Evolutionary conservation across 2,329 filamentous ascomycete genomes (phyloP), one percentile per base, ranked within the genome.

Genomic region (Metarhizium sp.): DNA sequence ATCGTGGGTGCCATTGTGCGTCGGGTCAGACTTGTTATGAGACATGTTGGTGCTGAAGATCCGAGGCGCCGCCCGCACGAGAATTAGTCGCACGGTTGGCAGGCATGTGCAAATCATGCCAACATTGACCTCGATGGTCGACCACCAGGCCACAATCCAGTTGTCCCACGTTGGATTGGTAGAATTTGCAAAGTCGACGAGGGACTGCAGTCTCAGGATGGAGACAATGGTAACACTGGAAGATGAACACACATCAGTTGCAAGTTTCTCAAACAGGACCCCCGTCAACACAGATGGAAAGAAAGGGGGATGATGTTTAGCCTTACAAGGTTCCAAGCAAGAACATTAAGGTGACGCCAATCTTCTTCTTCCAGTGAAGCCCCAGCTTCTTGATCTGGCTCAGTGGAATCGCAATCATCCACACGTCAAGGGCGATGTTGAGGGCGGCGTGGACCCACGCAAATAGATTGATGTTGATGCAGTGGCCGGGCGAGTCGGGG

Each of bases 141-240:
- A 58, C 56, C 56, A 58, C 53, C 51, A 58, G 10, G 3, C 47
- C 6, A 48, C 49, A 25, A 36, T 51, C 50, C 46, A 55, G 32
- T 59, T 50, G 18, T 60, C 45, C 54, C 49, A 54, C 25, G 58
- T 51, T 43, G 55, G 53, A 38, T 57, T 58, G 18, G 16, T 56
- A 10, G 50, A 50, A 11, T 58, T 55, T 18, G 52, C 30, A 42
- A 55, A 55, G 30, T 54, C 40, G 18, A 57, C 50, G 47, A 56
- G 51, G 13, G 51, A 55, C 43, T 55, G 53, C 16, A 58, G 30
- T 38, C 56, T 34, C 51, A 55, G 14, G 18, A 58, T 46, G 8
- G 51, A 51, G 18, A 55, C 51, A 10, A 58, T 25, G 10, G 53
- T 55, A n/a, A 58, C 54, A 13, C 56, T 58, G 30, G 42, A n/a